phyloP scores from a whole-genome alignment of 805 yeast genomes.

The Hanseniaspora valbyensis region DNA sequence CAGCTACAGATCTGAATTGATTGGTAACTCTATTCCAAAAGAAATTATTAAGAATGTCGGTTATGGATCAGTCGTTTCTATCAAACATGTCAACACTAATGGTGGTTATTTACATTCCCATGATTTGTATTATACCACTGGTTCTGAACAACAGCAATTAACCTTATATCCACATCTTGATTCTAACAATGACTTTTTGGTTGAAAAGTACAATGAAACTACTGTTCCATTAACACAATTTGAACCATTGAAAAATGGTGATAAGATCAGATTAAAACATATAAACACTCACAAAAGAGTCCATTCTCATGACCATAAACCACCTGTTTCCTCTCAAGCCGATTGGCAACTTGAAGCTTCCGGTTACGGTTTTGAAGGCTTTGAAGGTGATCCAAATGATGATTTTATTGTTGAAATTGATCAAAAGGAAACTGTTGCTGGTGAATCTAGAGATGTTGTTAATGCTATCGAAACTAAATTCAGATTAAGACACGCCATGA shows the following conservation, averaged over 20 bases:
- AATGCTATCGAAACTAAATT: conserved; percentile 60
- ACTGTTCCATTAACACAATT: conserved; percentile 45
- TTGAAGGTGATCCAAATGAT: conserved; percentile 74
- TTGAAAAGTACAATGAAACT: conserved; percentile 53
- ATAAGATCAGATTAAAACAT: conserved; percentile 60
- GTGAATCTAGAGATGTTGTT: conserved; percentile 44
- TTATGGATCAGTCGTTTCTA: conserved; percentile 52
- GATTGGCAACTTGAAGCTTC: conserved; percentile 83
- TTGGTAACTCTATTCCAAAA: conserved; percentile 49
- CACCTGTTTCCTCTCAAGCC: conserved; percentile 52
- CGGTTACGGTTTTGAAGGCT: conserved; percentile 65
- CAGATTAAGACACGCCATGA: conserved; percentile 67
- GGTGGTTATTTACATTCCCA: conserved; percentile 85
- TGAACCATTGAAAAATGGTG: conserved; percentile 53
- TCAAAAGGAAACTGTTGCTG: conserved; percentile 38
- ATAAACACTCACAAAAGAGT: conserved; percentile 49
- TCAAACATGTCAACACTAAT: conserved; percentile 58
- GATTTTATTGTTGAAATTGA: conserved; percentile 70
- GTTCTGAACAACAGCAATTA: conserved; percentile 75
- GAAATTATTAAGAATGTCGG: conserved; percentile 58
- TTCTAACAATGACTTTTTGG: conserved; percentile 57
- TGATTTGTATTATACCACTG: conserved; percentile 55
- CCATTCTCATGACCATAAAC: conserved; percentile 74
- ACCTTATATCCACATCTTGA: conserved; percentile 73
- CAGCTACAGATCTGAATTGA: conserved; percentile 55